Evolutionary conservation across 331 rosid species (phyloP).

Genomic region (Phaseolus coccineus): DNA sequence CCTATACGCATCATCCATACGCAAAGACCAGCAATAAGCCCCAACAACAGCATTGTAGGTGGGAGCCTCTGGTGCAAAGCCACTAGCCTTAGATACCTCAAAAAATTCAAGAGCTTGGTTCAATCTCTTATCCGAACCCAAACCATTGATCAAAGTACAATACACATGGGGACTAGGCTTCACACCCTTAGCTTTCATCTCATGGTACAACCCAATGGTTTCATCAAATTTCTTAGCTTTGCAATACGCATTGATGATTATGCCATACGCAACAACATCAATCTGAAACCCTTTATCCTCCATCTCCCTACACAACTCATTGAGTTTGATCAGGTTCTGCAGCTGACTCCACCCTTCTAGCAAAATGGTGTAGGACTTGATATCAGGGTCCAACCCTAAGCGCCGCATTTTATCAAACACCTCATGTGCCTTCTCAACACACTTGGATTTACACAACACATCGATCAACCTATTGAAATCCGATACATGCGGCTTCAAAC

Average conservation of each 20-base stretch:
- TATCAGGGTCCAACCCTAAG: constrained; percentile 67
- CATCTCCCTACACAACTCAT: constrained; percentile 83
- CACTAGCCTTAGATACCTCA: constrained; percentile 58
- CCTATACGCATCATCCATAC: constrained; percentile 60
- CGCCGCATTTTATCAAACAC: constrained; percentile 79
- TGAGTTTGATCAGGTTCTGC: constrained; percentile 66
- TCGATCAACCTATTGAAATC: constrained; percentile 79
- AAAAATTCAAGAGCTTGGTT: constrained; percentile 73
- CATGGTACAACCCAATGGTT: constrained; percentile 64
- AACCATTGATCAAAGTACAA: constrained; percentile 80
- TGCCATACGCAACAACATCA: constrained; percentile 80
- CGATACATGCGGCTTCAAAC: constrained; percentile 58
- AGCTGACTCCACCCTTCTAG: constrained; percentile 91
- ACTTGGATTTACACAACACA: constrained; percentile 68
- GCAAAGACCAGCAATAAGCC: constrained; percentile 79
- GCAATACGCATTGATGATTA: constrained; percentile 74
- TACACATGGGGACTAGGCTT: constrained; percentile 78
- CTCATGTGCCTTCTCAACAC: constrained; percentile 70
- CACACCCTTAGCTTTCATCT: constrained; percentile 61
- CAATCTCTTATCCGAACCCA: constrained; percentile 78
- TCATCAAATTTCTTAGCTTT: constrained; percentile 69
- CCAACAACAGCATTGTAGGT: constrained; percentile 91
- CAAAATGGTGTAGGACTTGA: constrained; percentile 76
- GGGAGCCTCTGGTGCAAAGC: constrained; percentile 65
- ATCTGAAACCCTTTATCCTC: constrained; percentile 69